Evolutionary conservation across 305 asterid species (phyloP), one percentile per base, ranked within the genome.

Genomic region (Fraxinus albicans): DNA sequence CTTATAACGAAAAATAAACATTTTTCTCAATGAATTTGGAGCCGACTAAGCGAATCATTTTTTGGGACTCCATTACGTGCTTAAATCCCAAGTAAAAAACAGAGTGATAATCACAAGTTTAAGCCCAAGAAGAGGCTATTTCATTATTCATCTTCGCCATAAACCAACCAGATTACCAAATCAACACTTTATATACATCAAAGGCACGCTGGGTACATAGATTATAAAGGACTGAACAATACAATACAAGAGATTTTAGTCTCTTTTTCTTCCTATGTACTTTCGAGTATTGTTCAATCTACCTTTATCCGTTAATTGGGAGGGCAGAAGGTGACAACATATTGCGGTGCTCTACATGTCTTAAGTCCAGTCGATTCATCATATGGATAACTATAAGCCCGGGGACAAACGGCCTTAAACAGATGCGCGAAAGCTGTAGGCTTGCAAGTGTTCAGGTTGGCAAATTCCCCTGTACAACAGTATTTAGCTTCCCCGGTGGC

Each of bases 241-340:
- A 65, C 70, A 65, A 25, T 25, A 25, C 3, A 23, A 21, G 29
- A 60, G 10, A 65, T 23, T 25, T 23, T 8, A 25, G 2, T 65
- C 4, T 25, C 33, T 21, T 23, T 3, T 65, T 25, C 6, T 8
- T 65, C 2, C 73, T 65, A 23, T 23, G 27, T 9, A 21, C 5
- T 2, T 10, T 63, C 73, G 4, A 60, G 72, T 63, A 63, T 1
- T 2, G 2, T 23, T 19, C 72, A 23, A 8, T 63, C 72, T 21
- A 19, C 72, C 33, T 63, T 21, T 63, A 63, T 7, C 40, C 17
- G 36, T 88, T 83, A 91, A 81, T 76, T 90, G 2, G 95, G 91
- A 73, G 98, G 98, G 84, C 98, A 95, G 63, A 94, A 95, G 7
- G 95, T 90, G n/a, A 95, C 78, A 4, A 90, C 87, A 82, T 94